Base-by-base conservation (phyloP, 2,329 filamentous ascomycete species). In the Chrysoporthe cubensis region DNA sequence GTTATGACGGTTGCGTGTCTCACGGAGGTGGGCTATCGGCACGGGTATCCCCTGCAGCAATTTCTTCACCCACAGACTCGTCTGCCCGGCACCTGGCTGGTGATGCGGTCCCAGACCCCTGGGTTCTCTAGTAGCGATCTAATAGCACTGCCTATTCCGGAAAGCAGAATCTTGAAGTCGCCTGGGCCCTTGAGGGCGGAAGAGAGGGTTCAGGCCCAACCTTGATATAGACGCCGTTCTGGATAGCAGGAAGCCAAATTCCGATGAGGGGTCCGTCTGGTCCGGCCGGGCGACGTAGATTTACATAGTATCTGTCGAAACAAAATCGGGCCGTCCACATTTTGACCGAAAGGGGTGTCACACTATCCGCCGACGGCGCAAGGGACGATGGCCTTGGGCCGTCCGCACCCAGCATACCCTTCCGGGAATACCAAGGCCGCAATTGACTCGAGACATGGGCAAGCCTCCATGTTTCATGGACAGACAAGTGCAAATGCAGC, bases 401-500 rank as follows among this genome's bases (percentile, higher is more conserved):
- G 26, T 26, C 26, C 26, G 26, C 26, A 26, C 26, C 26, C 11
- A 21, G 21, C 21, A 50, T n/a, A 11, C 46, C 21, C n/a, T 8
- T 26, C n/a, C 6, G 48, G 48, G 48, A 3, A 13, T 26, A 7
- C 26, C 26, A 32, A 56, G 42, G 59, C 46, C 62, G 62, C 18
- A 34, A 46, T 42, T 54, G 63, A 59, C 48, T 59, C 48, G 52
- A 61, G 60, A 62, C 43, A 54, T 56, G 32, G 56, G 37, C 48
- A 4, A 40, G 42, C 37, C 26, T 50, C 34, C 48, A 52, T 54
- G 62, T 65, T 65, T 61, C 66, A 65, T 40, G 32, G 59, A 46
- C 40, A 48, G 62, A 46, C 40, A 57, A 42, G 43, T 43, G 37
- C 4, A 9, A 43, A 37, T 52, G 57, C 7, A n/a, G 21, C 42